Evolutionary conservation across 495 filamentous ascomycete genomes (phyloP).

Genomic region (Hypoxylon lienhwacheense): DNA sequence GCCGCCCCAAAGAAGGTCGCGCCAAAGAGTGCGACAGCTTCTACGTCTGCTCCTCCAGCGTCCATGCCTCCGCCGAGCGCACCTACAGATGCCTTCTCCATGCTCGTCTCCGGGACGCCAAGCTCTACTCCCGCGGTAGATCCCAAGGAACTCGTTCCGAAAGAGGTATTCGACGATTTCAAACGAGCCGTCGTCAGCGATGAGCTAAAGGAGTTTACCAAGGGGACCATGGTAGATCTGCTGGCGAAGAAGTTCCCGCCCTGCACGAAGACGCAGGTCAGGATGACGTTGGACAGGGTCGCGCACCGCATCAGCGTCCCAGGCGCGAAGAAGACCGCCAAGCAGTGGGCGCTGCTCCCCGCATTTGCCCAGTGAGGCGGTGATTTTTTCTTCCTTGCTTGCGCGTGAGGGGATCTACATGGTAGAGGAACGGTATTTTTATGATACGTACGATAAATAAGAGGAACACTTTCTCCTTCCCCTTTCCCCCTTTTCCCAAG

Average conservation of each 20-base stretch:
- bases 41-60: conserved; percentile 1
- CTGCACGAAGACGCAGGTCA: conserved; percentile 69
- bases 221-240: conserved; percentile 73
- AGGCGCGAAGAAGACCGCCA: conserved; percentile 50
- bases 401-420: not conserved
- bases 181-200: conserved; percentile 66
- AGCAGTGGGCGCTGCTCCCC: conserved; percentile 30
- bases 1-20: conserved; percentile 37
- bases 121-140: conserved; percentile 10
- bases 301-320: conserved; percentile 59
- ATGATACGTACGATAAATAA: too few relatives aligned
- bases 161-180: conserved; percentile 71
- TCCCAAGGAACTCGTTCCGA: conserved; percentile 56
- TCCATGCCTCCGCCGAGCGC: conserved; percentile 27
- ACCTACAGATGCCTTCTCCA: conserved; percentile 20
- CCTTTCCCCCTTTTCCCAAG: too few relatives aligned
- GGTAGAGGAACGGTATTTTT: conserved; percentile 1
- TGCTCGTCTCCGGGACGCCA: not conserved
- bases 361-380: conserved; percentile 5
- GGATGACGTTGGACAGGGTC: conserved; percentile 67
- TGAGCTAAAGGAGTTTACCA: conserved; percentile 59
- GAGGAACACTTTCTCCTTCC: too few relatives aligned
- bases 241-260: conserved; percentile 75
- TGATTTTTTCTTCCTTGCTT: not conserved
- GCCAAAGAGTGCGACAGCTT: not conserved